A percentile compares a stretch with the other conserved stretches of the same genome.
Conservation (phyloP, 306 rosid species). For the Purshia tridentata region DNA sequence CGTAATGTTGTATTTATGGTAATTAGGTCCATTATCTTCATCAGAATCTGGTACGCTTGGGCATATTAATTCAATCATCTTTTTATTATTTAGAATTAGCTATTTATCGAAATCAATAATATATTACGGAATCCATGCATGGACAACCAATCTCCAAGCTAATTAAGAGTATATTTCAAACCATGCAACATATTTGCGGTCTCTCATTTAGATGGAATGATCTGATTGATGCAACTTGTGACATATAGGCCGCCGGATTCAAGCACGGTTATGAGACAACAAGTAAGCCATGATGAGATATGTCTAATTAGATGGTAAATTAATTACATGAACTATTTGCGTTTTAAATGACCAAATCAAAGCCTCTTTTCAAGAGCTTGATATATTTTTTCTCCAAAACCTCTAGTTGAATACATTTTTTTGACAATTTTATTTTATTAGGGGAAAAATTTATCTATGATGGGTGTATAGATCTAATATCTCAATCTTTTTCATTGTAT, state of each 20-base stretch:
- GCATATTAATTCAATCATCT: neutral
- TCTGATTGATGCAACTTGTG: constrained; percentile 63
- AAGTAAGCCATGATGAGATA: constrained; percentile 50
- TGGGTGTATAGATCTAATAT: too few species aligned
- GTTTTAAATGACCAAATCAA: neutral
- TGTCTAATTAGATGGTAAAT: too few species aligned
- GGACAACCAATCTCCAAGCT: constrained; percentile 6
- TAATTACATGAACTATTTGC: neutral
- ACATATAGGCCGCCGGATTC: constrained; percentile 31
- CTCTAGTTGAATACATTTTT: too few species aligned
- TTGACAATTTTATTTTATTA: too few species aligned
- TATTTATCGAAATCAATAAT: constrained; percentile 1
- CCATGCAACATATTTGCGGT: constrained; percentile 38
- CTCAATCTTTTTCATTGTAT: too few species aligned
- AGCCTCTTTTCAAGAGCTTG: neutral
- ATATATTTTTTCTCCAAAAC: too few species aligned
- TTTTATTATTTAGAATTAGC: too few species aligned
- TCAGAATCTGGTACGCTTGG: too few species aligned
- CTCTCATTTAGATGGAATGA: constrained; percentile 51
- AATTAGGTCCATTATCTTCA: too few species aligned
- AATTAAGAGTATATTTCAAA: constrained; percentile 26
- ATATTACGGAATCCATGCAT: neutral
- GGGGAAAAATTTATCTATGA: too few species aligned
- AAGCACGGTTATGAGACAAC: constrained; percentile 31
- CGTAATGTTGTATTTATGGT: too few species aligned